These are phyloP conservation scores for Citrullus mucosospermus DNA, from an alignment of 306 rosid species.

Conservation along the genomic window DNA sequence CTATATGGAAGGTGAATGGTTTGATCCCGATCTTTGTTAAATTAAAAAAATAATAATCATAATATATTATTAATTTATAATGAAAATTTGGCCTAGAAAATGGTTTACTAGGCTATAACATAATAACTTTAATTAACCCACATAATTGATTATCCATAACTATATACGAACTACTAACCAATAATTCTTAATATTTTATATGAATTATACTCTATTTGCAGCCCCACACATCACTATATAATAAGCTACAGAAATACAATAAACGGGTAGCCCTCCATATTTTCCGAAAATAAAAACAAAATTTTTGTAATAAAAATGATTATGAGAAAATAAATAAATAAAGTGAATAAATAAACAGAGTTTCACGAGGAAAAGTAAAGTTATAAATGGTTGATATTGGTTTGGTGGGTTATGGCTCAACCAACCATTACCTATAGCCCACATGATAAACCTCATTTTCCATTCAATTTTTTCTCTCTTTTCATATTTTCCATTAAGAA, in stretches of 20 bases:
- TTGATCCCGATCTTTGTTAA: too few species aligned
- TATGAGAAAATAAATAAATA: background rate
- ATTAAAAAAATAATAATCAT: too few species aligned
- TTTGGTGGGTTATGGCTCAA: conserved; percentile 47
- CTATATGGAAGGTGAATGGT: too few species aligned
- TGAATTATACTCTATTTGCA: background rate
- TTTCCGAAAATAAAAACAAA: background rate
- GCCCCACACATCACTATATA: background rate
- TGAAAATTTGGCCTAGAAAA: background rate
- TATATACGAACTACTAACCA: background rate
- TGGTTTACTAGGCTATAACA: background rate
- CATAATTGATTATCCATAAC: background rate
- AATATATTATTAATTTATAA: too few species aligned
- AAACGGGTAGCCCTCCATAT: background rate
- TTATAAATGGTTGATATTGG: conserved; percentile 21
- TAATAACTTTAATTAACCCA: background rate
- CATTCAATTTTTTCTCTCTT: conserved; percentile 3
- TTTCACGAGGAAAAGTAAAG: conserved; percentile 4
- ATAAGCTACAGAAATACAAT: background rate
- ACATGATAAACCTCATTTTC: conserved; percentile 23
- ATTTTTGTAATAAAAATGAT: background rate
- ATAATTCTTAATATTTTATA: background rate
- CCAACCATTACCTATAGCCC: conserved; percentile 43
- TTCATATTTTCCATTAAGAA: background rate
- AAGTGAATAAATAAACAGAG: background rate